Evolutionary conservation across 768 basidiomycete genomes (phyloP), one percentile per base, ranked within the genome.

Genomic region (Gelatoporia subvermispora): DNA sequence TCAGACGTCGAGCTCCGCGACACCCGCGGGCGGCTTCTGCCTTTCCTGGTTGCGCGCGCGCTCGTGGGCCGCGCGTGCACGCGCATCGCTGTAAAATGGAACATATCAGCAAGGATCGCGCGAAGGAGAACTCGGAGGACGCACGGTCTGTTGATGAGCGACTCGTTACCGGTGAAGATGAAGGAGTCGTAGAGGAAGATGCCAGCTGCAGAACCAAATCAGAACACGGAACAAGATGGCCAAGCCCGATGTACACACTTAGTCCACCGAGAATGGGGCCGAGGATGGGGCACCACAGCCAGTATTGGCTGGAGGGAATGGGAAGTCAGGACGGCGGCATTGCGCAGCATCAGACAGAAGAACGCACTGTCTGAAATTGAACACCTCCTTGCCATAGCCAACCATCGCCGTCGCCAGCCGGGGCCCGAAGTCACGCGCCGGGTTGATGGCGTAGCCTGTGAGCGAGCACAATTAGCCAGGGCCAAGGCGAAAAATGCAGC

Each of bases 351-450:
- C 22, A 4, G 41, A 41, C 9, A 22, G 4, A 47, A 16, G 16
- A 31, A 60, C 70, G 24, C 48, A 75, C 74, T 70, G 67, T 49
- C 74, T 59, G 61, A 62, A 74, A 1, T 68, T 70, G 66, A 68
- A 77, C 16, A 74, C 65, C 35, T 72, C 69, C 58, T 63, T 65
- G 18, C 84, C 84, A 55, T 85, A 88, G n/a, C 85, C 85, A 7
- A 74, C 83, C 79, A 86, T 84, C 4, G 84, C 74, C 1, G 82
- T 85, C 59, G 85, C 62, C 28, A 87, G 55, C 8, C 85, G 73
- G 2, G 85, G 85, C 4, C 85, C 85, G 23, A 87, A 66, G 65
- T 87, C 85, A 57, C 85, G 80, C 25, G 85, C 82, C 35, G 85
- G 85, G 55, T 86, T 86, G 44, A 85, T 66, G 4, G 84, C 79